Conservation (phyloP, 2,329 filamentous ascomycete species). For the Dactylellina parvicollis region DNA sequence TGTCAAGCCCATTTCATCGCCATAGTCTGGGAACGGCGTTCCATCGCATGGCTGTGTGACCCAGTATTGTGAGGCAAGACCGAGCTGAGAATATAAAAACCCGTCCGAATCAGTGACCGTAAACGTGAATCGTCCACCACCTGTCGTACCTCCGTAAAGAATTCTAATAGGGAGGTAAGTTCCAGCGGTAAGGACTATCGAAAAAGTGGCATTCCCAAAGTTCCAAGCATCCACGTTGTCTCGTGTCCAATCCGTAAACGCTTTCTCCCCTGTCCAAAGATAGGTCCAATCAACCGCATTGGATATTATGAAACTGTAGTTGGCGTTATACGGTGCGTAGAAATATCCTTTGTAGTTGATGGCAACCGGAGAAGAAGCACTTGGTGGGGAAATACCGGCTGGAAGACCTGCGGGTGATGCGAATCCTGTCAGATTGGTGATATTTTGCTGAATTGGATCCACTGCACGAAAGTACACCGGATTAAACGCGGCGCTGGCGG, state of each 20-base stretch:
- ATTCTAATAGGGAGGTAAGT: slow-evolving; percentile 20
- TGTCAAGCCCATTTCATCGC: too few relatives aligned
- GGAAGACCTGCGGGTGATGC: neutral
- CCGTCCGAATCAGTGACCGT: neutral
- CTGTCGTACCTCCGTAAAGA: neutral
- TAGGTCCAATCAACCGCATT: neutral
- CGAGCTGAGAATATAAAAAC: too few relatives aligned
- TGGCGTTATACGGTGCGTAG: slow-evolving; percentile 11
- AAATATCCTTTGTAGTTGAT: slow-evolving; percentile 32
- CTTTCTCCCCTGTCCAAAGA: slow-evolving; percentile 12
- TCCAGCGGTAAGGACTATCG: neutral
- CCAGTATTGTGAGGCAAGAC: too few relatives aligned
- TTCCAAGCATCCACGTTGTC: slow-evolving; percentile 1
- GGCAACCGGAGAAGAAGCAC: neutral
- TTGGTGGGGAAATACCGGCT: neutral
- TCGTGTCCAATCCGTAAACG: slow-evolving; percentile 1
- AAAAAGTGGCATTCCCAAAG: neutral
- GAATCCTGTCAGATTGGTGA: neutral
- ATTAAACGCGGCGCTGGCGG: neutral
- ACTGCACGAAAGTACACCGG: slow-evolving; percentile 2
- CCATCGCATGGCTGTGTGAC: too few relatives aligned
- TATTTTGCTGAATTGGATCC: neutral
- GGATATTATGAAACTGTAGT: slow-evolving; percentile 9
- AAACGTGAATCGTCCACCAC: neutral
- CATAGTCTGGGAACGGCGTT: too few relatives aligned